Conservation (phyloP, 257 asterid species). For the Plantago ovata region DNA sequence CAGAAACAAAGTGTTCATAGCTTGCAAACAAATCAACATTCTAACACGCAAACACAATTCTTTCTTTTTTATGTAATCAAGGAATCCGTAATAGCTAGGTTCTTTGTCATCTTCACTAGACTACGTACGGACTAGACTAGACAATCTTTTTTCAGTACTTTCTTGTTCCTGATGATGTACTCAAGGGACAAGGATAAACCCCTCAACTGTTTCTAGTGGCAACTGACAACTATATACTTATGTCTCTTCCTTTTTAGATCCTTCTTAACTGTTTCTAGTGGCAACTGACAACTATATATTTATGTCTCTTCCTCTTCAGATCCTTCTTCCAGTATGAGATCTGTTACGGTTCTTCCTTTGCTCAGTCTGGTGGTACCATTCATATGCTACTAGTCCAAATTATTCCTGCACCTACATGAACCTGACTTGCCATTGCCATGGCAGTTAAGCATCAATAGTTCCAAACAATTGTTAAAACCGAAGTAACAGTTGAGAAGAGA, state of each 20-base stretch:
- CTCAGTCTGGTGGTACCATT: not conserved
- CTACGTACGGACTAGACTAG: not conserved
- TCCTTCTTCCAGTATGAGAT: not conserved
- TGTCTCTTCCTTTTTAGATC: too few species aligned
- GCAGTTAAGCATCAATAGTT: not conserved
- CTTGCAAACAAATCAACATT: too few species aligned
- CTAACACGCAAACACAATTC: too few species aligned
- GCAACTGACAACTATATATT: not conserved
- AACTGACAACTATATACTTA: not conserved
- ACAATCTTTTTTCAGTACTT: not conserved
- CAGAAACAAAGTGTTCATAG: too few species aligned
- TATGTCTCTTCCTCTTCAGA: too few species aligned
- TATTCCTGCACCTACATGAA: slow-evolving; percentile 9
- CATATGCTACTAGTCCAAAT: not conserved
- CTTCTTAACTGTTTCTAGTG: not conserved
- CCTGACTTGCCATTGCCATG: slow-evolving; percentile 25
- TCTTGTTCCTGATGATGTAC: not conserved
- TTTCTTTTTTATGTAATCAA: not conserved
- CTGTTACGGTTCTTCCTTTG: not conserved
- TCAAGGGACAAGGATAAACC: too few species aligned
- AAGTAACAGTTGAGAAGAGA: not conserved
- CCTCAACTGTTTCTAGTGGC: not conserved
- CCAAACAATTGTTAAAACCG: not conserved
- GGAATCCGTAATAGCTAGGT: not conserved
- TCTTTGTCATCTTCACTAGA: not conserved